Percentiles rank a stretch among this genome's conserved stretches.
These are phyloP conservation scores for Plantago rigida DNA, from an alignment of 305 asterid genomes.

Conservation along the genomic window DNA sequence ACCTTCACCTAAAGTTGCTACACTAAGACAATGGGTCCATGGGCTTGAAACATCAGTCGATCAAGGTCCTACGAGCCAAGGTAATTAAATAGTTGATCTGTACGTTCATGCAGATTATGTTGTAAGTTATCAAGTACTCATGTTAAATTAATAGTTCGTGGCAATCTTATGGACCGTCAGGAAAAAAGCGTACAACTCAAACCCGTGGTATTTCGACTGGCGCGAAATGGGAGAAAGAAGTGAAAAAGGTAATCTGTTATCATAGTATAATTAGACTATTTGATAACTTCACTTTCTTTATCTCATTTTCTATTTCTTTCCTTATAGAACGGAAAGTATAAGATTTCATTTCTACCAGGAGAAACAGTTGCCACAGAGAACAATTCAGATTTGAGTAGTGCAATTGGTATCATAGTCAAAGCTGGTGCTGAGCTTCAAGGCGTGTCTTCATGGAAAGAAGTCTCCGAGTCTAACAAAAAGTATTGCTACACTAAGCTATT, in stretches of 20 bases:
- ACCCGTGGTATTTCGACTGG: slow-evolving; percentile 5
- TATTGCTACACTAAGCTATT: slow-evolving; percentile 4
- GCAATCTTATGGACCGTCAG: not conserved
- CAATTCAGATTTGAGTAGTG: not conserved
- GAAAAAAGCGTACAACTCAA: not conserved
- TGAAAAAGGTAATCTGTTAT: not conserved
- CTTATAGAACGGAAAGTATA: slow-evolving; percentile 1
- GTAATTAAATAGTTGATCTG: not conserved
- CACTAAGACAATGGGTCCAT: slow-evolving; percentile 1
- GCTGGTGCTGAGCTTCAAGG: slow-evolving; percentile 9
- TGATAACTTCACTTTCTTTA: slow-evolving; percentile 1
- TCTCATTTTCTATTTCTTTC: not conserved
- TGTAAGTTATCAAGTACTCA: not conserved
- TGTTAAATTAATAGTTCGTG: not conserved
- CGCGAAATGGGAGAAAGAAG: not conserved
- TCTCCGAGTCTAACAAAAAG: slow-evolving; percentile 11
- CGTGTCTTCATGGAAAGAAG: slow-evolving; percentile 6
- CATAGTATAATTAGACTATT: not conserved
- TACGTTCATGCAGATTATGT: not conserved
- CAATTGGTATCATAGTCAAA: slow-evolving; percentile 12
- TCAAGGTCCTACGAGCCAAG: slow-evolving; percentile 5
- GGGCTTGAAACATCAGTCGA: not conserved
- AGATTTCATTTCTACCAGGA: slow-evolving; percentile 8
- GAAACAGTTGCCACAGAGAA: slow-evolving; percentile 4
- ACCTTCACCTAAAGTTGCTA: slow-evolving; percentile 1